Base-by-base conservation (phyloP, 2,329 filamentous ascomycete genomes). In the Drechslera avenae region DNA sequence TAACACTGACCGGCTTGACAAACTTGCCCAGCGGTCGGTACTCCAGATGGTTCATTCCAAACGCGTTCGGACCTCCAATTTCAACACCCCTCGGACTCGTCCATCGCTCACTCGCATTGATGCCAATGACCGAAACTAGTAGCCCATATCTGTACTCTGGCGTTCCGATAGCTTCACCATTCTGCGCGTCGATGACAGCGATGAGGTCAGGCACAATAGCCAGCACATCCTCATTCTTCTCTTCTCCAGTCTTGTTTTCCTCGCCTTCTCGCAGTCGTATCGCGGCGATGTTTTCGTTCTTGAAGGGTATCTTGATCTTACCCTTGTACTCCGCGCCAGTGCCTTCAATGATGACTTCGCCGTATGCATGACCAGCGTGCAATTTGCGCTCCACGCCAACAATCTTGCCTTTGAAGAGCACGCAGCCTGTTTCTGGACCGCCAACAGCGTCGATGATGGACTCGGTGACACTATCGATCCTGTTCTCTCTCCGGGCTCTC, bases 201-300 rank as follows among this genome's bases (percentile, higher is more conserved):
- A 82, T 79, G 34, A 82, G 63, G 57, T 81, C 79, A 1, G 79
- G 79, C 3, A 81, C 79, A 8, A 76, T 76, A 1, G 78, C 78
- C 4, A 81, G 58, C 6, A 79, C 73, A 17, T 71, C 71, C 42
- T 75, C 73, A 32, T 69, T 72, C 33, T 64, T 66, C 40, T 73
- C 68, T 40, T 72, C 62, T 1, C 66, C 66, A 7, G 64, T 61
- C 35, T 60, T 56, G 41, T 55, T 63, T 2, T 63, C 61, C 13
- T 52, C 41, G 3, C 48, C 56, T 5, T 68, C 63, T 10, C 59
- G 73, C 63, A 59, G 61, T 44, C 47, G 71, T 52, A 59, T 70
- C 52, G 82, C 86, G n/a, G 81, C 82, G 36, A 89, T 86, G 61
- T 89, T 89, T 64, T 90, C 86, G 68, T 89, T 89, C 73, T 88